Evolutionary conservation across 2,329 filamentous ascomycete genomes (phyloP).

Genomic region (Periconia macrospinosa): DNA sequence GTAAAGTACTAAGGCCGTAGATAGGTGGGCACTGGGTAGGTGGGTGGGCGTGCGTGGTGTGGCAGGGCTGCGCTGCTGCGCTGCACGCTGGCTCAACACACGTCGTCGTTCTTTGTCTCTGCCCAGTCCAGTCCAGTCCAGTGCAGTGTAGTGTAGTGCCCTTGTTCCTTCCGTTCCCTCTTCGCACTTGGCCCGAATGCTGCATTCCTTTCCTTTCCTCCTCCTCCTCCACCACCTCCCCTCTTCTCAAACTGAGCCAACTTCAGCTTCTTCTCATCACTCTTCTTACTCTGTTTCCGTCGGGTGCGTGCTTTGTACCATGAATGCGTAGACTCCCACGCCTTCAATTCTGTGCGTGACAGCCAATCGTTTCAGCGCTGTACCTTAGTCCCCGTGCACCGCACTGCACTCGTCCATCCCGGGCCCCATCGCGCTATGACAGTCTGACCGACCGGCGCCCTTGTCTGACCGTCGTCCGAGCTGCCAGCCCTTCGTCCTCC

Average conservation of each 20-base stretch:
- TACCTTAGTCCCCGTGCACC: conserved; percentile 42
- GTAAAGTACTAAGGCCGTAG: too few relatives aligned
- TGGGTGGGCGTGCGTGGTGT: too few relatives aligned
- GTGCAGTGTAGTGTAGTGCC: conserved; percentile 9
- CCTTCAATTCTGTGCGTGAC: conserved; percentile 38
- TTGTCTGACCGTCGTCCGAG: conserved; percentile 40
- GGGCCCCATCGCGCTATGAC: conserved; percentile 42
- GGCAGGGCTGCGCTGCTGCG: conserved; percentile 1
- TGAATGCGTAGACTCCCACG: conserved; percentile 18
- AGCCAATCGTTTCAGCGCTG: conserved; percentile 44
- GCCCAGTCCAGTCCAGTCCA: too few relatives aligned
- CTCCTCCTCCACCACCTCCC: conserved; percentile 4
- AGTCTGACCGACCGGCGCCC: conserved; percentile 32
- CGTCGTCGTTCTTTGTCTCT: too few relatives aligned
- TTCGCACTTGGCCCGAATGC: not conserved
- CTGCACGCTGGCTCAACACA: conserved; percentile 37
- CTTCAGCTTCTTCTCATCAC: not conserved
- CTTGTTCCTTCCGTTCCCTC: conserved; percentile 9
- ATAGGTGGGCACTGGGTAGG: too few relatives aligned
- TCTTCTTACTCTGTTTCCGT: not conserved
- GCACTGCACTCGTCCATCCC: conserved; percentile 36
- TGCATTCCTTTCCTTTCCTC: conserved; percentile 2
- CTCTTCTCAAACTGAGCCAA: not conserved
- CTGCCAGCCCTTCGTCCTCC: conserved; percentile 37
- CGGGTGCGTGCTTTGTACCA: not conserved